These are phyloP conservation scores for Smittium mucronatum DNA, from an alignment of 371 early-diverging fungal species.

Conservation along the genomic window DNA sequence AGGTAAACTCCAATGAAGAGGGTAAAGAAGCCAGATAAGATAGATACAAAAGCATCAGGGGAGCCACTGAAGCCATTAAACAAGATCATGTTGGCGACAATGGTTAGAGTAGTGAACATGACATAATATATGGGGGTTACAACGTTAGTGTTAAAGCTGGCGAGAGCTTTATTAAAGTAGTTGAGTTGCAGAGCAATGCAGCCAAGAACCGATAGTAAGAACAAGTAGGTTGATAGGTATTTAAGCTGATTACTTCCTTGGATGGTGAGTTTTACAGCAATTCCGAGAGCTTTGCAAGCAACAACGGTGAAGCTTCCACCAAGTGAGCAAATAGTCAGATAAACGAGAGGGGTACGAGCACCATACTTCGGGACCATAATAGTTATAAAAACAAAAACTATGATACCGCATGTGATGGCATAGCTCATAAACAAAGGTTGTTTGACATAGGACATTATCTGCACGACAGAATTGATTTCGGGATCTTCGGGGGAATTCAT, in stretches of 20 bases:
- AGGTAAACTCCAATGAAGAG: slow-evolving; percentile 83
- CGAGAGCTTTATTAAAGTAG: slow-evolving; percentile 91
- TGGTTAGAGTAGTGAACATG: slow-evolving; percentile 83
- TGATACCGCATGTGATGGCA: slow-evolving; percentile 36
- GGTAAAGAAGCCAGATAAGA: slow-evolving; percentile 77
- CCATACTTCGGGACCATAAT: slow-evolving; percentile 66
- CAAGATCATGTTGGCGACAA: slow-evolving; percentile 69
- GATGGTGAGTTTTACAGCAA: slow-evolving; percentile 79
- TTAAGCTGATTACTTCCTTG: slow-evolving; percentile 81
- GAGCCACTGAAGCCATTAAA: slow-evolving; percentile 74
- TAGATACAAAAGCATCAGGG: slow-evolving; percentile 58
- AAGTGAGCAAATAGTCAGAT: slow-evolving; percentile 76
- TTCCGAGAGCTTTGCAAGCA: slow-evolving; percentile 81
- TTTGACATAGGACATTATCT: slow-evolving; percentile 59
- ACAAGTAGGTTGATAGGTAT: slow-evolving; percentile 72
- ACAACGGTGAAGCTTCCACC: slow-evolving; percentile 82
- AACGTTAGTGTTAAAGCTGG: slow-evolving; percentile 73
- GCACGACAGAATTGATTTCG: slow-evolving; percentile 58
- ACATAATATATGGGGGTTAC: slow-evolving; percentile 88
- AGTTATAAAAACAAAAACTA: slow-evolving; percentile 59
- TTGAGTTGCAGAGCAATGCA: slow-evolving; percentile 88
- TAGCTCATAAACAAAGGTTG: slow-evolving; percentile 79
- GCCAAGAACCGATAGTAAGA: slow-evolving; percentile 58
- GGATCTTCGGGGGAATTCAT: slow-evolving; percentile 81
- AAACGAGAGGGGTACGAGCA: slow-evolving; percentile 62